Percentiles rank a stretch among this genome's conserved stretches.
Conservation (phyloP, 1,284 basidiomycete species). For the Puccinia coronata region DNA sequence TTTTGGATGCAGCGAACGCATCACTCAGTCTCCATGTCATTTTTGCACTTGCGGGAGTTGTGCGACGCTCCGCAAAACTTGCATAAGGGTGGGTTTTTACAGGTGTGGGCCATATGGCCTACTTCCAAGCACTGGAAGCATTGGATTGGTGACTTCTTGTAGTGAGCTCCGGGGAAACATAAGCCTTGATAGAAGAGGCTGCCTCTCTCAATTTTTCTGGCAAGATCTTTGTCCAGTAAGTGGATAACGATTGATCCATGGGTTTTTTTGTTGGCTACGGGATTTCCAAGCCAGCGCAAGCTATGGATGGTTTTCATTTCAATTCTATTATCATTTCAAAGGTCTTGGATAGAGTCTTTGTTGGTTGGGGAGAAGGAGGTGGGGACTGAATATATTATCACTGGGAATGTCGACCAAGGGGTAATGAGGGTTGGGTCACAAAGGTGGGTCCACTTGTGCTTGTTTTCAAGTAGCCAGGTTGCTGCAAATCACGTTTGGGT, state of each 20-base stretch:
- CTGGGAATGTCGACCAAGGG: neutral
- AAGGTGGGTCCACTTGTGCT: constrained; percentile 5
- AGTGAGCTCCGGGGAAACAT: no score
- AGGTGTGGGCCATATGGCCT: no score
- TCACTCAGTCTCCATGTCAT: neutral
- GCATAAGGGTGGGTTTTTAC: no score
- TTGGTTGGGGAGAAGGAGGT: no score
- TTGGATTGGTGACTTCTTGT: no score
- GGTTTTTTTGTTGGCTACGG: neutral
- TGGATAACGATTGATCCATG: neutral
- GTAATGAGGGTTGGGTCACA: neutral
- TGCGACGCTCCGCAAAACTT: no score
- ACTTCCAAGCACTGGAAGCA: no score
- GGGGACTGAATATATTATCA: neutral
- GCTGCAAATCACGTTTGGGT: neutral
- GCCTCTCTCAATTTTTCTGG: no score
- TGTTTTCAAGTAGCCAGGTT: neutral
- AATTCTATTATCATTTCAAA: neutral
- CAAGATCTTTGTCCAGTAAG: neutral
- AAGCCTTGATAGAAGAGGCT: no score
- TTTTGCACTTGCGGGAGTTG: neutral
- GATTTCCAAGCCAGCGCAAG: neutral
- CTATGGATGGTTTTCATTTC: neutral
- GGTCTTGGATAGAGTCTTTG: neutral
- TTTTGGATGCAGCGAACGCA: neutral